Conservation (phyloP, 768 basidiomycete species). For the Rhodosporidiobolus odoratus region DNA sequence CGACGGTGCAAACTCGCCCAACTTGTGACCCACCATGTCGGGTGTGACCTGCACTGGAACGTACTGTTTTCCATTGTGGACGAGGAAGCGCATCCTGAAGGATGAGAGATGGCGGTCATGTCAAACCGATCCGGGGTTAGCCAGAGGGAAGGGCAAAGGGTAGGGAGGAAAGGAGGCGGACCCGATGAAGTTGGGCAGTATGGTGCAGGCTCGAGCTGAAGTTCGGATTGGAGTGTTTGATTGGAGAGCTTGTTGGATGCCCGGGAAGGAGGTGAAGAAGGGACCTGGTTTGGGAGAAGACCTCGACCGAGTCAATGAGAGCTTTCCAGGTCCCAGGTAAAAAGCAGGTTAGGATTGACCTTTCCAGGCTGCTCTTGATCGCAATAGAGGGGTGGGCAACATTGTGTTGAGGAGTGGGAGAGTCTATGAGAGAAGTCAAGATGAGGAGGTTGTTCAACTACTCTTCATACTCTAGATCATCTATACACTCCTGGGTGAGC, state of each 20-base stretch:
- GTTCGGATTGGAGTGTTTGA: constrained; percentile 84
- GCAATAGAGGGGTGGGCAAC: background rate
- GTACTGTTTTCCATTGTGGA: constrained; percentile 92
- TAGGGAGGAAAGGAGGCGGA: constrained; percentile 48
- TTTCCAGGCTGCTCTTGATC: background rate
- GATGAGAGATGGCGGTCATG: background rate
- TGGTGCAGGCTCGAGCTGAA: constrained; percentile 79
- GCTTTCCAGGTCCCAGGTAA: background rate
- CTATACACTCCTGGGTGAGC: background rate
- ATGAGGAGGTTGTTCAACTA: background rate
- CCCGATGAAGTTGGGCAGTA: constrained; percentile 95
- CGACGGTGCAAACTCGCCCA: constrained; percentile 68
- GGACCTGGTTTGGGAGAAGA: constrained; percentile 61
- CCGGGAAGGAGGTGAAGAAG: constrained; percentile 88
- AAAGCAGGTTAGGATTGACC: background rate
- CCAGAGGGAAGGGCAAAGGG: background rate
- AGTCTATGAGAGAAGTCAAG: background rate
- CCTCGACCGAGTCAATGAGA: background rate
- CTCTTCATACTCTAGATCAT: background rate
- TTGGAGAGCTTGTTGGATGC: constrained; percentile 69
- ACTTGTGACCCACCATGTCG: constrained; percentile 98
- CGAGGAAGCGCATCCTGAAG: constrained; percentile 71
- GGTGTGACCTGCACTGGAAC: constrained; percentile 78
- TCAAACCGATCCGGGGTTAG: background rate
- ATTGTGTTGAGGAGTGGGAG: background rate